These are phyloP conservation scores for Apiospora hydei DNA, from an alignment of 2,329 filamentous ascomycete species.

Conservation along the genomic window DNA sequence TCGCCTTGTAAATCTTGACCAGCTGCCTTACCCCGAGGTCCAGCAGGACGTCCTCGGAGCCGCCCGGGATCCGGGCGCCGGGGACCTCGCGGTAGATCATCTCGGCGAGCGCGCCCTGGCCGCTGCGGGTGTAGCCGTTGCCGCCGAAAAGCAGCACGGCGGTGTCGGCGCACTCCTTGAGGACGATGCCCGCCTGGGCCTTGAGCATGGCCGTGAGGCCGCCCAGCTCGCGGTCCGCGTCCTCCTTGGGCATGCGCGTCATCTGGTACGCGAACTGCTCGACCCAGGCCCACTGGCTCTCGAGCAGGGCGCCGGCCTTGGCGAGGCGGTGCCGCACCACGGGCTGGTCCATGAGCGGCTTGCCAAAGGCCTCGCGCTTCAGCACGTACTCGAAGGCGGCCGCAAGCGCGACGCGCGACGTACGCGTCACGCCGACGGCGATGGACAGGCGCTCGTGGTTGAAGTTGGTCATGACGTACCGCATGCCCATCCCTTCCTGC, in stretches of 20 bases:
- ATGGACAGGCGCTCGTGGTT: constrained; percentile 79
- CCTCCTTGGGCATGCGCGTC: constrained; percentile 63
- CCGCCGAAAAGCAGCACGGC: constrained; percentile 77
- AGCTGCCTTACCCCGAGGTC: constrained; percentile 74
- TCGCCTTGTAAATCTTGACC: constrained; percentile 71
- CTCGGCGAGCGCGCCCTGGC: constrained; percentile 75
- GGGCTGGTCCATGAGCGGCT: constrained; percentile 73
- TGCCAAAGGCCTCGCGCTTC: constrained; percentile 48
- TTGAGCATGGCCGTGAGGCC: constrained; percentile 77
- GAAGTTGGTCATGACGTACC: constrained; percentile 80
- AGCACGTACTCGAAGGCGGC: constrained; percentile 48
- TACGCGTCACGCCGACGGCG: constrained; percentile 67
- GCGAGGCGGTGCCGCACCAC: constrained; percentile 78
- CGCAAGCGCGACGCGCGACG: constrained; percentile 54
- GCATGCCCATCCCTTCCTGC: constrained; percentile 74
- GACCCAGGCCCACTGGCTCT: constrained; percentile 75
- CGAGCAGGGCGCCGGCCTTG: constrained; percentile 72
- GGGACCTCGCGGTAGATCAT: constrained; percentile 67
- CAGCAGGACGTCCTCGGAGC: constrained; percentile 76
- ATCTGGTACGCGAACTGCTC: constrained; percentile 76
- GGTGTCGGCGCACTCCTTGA: constrained; percentile 74
- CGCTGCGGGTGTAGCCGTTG: constrained; percentile 73
- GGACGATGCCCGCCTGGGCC: constrained; percentile 73
- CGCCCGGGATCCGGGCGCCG: constrained; percentile 68
- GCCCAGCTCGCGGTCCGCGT: constrained; percentile 70